Conservation (phyloP, 2,329 filamentous ascomycete genomes). For the Chrysoporthe cubensis region DNA sequence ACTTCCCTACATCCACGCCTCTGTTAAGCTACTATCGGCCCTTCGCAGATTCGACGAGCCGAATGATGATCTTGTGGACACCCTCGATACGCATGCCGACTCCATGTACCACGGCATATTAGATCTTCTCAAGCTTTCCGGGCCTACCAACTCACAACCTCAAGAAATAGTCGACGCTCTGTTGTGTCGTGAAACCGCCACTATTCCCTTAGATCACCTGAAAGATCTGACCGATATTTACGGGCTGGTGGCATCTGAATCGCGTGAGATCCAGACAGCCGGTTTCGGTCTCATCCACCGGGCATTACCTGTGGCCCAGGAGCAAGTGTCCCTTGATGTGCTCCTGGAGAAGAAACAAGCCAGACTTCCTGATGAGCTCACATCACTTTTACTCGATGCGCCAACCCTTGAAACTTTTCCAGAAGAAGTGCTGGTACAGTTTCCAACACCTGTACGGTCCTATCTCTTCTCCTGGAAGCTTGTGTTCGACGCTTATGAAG, state of each 20-base stretch:
- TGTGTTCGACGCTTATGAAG: conserved; percentile 82
- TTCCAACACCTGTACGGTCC: conserved; percentile 71
- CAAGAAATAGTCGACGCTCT: conserved; percentile 75
- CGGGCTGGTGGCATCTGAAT: conserved; percentile 74
- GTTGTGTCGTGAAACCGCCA: conserved; percentile 69
- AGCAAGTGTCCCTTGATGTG: conserved; percentile 79
- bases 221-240: conserved; percentile 72
- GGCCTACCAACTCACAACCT: conserved; percentile 60
- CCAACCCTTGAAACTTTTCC: conserved; percentile 71
- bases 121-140: conserved; percentile 61
- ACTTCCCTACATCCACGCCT: conserved; percentile 70
- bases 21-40: conserved; percentile 69
- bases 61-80: conserved; percentile 86
- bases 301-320: conserved; percentile 77
- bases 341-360: conserved; percentile 73
- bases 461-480: conserved; percentile 91
- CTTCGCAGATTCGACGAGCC: conserved; percentile 69
- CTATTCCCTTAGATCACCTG: conserved; percentile 64
- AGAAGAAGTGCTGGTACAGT: conserved; percentile 67
- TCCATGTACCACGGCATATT: conserved; percentile 62
- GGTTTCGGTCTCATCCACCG: conserved; percentile 81
- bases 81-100: conserved; percentile 64
- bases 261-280: conserved; percentile 74
- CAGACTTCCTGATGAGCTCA: conserved; percentile 78
- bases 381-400: conserved; percentile 80